A percentile compares a stretch with the other conserved stretches of the same genome.
Conservation (phyloP, 2,329 filamentous ascomycete species). For the Cladophialophora psammophila region DNA sequence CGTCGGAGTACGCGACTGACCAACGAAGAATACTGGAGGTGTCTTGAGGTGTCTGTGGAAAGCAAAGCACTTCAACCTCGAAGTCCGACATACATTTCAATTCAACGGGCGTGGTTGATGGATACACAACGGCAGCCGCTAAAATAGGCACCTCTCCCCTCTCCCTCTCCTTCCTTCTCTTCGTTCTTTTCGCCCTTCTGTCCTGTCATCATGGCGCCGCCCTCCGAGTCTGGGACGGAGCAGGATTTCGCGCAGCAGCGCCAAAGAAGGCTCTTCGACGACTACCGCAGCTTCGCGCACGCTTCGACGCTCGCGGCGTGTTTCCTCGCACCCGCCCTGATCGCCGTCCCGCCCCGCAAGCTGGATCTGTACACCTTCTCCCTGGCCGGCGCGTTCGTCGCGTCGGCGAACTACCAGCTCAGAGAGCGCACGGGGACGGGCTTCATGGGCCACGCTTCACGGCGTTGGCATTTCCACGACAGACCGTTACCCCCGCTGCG, state of each 20-base stretch:
- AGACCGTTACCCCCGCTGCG: too few species aligned
- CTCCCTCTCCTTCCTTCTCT: background rate
- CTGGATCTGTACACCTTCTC: constrained; percentile 67
- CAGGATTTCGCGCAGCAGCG: constrained; percentile 5
- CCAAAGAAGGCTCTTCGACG: constrained; percentile 29
- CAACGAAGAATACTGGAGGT: background rate
- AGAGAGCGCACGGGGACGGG: constrained; percentile 51
- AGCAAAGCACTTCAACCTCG: too few species aligned
- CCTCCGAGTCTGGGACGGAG: constrained; percentile 5
- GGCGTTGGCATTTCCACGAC: background rate
- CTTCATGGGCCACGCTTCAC: constrained; percentile 45
- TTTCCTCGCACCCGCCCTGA: constrained; percentile 62
- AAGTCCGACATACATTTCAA: background rate
- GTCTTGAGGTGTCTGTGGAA: background rate
- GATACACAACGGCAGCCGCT: background rate
- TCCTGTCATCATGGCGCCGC: background rate
- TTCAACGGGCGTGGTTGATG: background rate
- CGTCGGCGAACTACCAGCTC: constrained; percentile 59
- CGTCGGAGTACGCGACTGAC: background rate
- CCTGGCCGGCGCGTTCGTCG: constrained; percentile 57
- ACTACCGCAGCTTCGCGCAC: constrained; percentile 42
- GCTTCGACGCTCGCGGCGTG: constrained; percentile 58
- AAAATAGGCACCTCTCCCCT: background rate
- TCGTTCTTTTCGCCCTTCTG: background rate
- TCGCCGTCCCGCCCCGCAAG: constrained; percentile 66